Evolutionary conservation across 257 asterid genomes (phyloP).

Genomic region (Gentiana straminea): DNA sequence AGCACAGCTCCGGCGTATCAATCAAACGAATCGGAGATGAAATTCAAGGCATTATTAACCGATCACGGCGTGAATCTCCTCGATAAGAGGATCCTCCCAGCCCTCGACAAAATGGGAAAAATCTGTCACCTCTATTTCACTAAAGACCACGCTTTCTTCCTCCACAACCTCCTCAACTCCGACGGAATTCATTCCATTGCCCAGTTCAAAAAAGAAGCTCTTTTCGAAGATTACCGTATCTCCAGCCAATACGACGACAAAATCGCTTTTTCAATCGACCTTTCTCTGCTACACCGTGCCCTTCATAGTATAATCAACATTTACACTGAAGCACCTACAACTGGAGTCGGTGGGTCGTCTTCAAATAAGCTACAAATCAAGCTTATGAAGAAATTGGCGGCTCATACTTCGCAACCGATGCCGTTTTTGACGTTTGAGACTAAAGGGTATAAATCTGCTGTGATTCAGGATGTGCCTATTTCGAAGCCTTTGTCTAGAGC

Average conservation of each 20-base stretch:
- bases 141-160: slow-evolving; percentile 68
- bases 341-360: slow-evolving; percentile 9
- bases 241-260: slow-evolving; percentile 63
- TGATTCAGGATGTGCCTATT: slow-evolving; percentile 89
- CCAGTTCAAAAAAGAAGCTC: slow-evolving; percentile 51
- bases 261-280: slow-evolving; percentile 76
- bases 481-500: slow-evolving; percentile 78
- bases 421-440: slow-evolving; percentile 85
- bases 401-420: slow-evolving; percentile 55
- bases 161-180: slow-evolving; percentile 89
- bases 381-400: slow-evolving; percentile 65
- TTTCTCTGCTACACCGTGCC: slow-evolving; percentile 91
- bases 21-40: slow-evolving; percentile 27
- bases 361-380: slow-evolving; percentile 53
- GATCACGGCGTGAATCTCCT: slow-evolving; percentile 70
- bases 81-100: slow-evolving; percentile 78
- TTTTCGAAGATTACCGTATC: slow-evolving; percentile 63
- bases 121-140: slow-evolving; percentile 64
- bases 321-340: slow-evolving; percentile 27
- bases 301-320: slow-evolving; percentile 70
- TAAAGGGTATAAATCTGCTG: slow-evolving; percentile 64
- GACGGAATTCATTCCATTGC: slow-evolving; percentile 84
- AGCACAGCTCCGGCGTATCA: not conserved
- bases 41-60: slow-evolving; percentile 69
- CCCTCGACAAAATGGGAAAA: slow-evolving; percentile 77